phyloP scores from a whole-genome alignment of 208 protist genomes.

The Leishmania tropica region DNA sequence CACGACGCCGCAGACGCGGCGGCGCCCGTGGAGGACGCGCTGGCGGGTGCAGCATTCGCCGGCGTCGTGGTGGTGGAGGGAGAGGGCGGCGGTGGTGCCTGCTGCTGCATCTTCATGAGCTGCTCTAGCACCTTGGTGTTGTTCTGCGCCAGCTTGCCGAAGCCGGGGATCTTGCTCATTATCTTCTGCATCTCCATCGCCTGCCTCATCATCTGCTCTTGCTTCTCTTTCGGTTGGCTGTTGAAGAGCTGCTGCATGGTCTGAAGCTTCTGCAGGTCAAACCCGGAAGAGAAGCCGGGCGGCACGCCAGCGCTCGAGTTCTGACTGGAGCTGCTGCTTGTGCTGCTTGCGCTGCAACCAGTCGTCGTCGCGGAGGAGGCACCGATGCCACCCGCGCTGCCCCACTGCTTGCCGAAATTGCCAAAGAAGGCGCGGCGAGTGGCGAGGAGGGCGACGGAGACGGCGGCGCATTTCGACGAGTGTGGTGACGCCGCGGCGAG shows the following conservation, averaged over 20 bases:
- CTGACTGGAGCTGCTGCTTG: not conserved
- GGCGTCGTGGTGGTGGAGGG: not conserved
- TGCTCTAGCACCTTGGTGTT: conserved; percentile 75
- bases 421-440: conserved; percentile 22
- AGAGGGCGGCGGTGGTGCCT: not conserved
- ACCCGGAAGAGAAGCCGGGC: conserved; percentile 44
- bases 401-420: conserved; percentile 23
- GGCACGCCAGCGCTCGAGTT: not conserved
- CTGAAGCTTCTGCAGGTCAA: conserved; percentile 69
- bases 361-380: not conserved
- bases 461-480: not conserved
- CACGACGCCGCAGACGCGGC: not conserved
- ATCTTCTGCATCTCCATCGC: conserved; percentile 83
- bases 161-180: conserved; percentile 72
- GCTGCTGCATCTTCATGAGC: conserved; percentile 52
- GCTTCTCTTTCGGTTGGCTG: conserved; percentile 76
- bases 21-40: not conserved
- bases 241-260: conserved; percentile 80
- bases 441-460: conserved; percentile 4
- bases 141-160: conserved; percentile 73
- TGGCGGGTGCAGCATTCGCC: not conserved
- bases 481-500: not conserved
- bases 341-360: conserved; percentile 7
- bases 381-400: not conserved
- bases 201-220: conserved; percentile 84